Base-by-base conservation (phyloP, 805 yeast species). In the Suhomyces sp. region DNA sequence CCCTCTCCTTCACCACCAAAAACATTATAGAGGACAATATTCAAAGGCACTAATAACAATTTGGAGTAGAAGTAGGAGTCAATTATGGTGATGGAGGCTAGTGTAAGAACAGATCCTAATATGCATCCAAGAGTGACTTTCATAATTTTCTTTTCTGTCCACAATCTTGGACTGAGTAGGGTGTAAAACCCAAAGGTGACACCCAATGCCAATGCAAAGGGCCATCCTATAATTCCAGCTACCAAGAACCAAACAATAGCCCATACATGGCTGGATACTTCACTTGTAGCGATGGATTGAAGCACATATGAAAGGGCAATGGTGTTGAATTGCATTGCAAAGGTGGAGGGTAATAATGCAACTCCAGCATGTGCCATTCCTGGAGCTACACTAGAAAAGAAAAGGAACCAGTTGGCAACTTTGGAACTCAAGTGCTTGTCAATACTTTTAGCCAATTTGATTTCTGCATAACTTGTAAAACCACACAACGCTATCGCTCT, bases 171-270 rank as follows among this genome's bases (percentile, higher is more conserved):
- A 6, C 33, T 20, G n/a, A 34, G n/a, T 6, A 52, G 20, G 3
- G 56, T 48, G 51, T 65, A 77, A 1, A 63, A 31, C 13, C 76
- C 70, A 37, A 80, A 69, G 1, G 96, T 93, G 2, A 75, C 44
- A 2, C 79, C 79, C 37, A 88, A 57, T 0, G 74, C 79, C 38
- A 86, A 58, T 0, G 82, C 76, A 57, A 90, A 91, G 1, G 97
- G 97, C 97, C 97, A 91, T 2, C 97, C 97, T 19, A 84, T 43
- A 2, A 90, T 51, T 0, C 91, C 91, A 4, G 88, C 95, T n/a
- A 83, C 43, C 14, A 74, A 58, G 23, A 72, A 65, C 66, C 72
- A 72, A 1, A 66, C 39, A 3, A 74, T 54, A 2, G 70, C 60
- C n/a, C 37, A 33, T 2, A 63, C 40, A 10, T 36, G 19, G 11